Conservation (phyloP, 192 early-diverging fungal genomes). For the Umbelopsis sp. region DNA sequence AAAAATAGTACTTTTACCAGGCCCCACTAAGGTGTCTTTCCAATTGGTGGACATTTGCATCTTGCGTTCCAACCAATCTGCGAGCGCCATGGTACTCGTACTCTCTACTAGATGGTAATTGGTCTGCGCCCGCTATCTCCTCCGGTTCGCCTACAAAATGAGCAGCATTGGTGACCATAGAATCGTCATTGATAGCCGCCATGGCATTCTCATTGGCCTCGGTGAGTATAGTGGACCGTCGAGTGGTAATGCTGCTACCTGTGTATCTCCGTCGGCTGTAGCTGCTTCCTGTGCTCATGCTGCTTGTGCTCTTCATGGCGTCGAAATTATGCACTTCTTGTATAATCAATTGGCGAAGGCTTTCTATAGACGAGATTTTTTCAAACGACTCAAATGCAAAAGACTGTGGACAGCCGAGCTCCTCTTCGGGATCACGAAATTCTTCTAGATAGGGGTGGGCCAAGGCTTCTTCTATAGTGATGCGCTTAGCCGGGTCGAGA, state of each 20-base stretch:
- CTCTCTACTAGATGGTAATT: slow-evolving; percentile 3
- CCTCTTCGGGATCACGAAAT: slow-evolving; percentile 50
- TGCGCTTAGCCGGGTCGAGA: slow-evolving; percentile 86
- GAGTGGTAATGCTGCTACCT: slow-evolving; percentile 34
- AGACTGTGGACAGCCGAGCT: slow-evolving; percentile 23
- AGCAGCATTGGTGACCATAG: slow-evolving; percentile 20
- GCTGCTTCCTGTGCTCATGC: slow-evolving; percentile 10
- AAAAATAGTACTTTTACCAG: slow-evolving; percentile 25
- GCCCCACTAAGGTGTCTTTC: slow-evolving; percentile 36
- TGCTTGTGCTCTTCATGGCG: neutral
- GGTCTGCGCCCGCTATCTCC: slow-evolving; percentile 23
- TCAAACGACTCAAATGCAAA: slow-evolving; percentile 44
- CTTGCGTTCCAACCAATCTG: slow-evolving; percentile 22
- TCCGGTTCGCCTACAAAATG: slow-evolving; percentile 38
- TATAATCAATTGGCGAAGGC: slow-evolving; percentile 32
- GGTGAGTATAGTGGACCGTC: slow-evolving; percentile 13
- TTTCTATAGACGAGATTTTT: slow-evolving; percentile 21
- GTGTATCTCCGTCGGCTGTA: slow-evolving; percentile 30
- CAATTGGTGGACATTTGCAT: slow-evolving; percentile 28
- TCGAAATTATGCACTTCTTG: slow-evolving; percentile 28
- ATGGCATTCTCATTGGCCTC: slow-evolving; percentile 30
- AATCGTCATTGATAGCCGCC: slow-evolving; percentile 11
- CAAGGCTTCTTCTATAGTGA: slow-evolving; percentile 90
- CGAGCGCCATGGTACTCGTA: slow-evolving; percentile 29
- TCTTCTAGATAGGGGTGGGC: slow-evolving; percentile 87